Conservation (phyloP, 1,284 basidiomycete genomes). For the Mycena sp. region DNA sequence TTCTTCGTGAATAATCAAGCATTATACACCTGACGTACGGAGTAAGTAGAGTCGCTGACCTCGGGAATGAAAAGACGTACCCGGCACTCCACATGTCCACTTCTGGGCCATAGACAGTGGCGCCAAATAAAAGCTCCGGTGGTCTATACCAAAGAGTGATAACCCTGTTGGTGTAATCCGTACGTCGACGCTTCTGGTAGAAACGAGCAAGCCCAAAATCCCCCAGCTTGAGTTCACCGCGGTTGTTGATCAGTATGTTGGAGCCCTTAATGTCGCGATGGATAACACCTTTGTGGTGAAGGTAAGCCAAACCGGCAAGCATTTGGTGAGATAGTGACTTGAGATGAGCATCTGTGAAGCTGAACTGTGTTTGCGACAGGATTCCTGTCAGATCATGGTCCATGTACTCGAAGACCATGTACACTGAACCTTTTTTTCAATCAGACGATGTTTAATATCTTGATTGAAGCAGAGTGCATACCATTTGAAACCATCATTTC, state of each 20-base stretch:
- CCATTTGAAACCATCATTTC: constrained; percentile 99
- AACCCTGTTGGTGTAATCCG: constrained; percentile 98
- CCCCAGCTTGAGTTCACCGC: constrained; percentile 93
- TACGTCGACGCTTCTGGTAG: constrained; percentile 89
- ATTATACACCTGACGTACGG: constrained; percentile 87
- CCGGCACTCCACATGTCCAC: constrained; percentile 99
- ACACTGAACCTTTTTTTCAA: constrained; percentile 79
- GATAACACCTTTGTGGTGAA: constrained; percentile 95
- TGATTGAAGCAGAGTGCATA: constrained; percentile 49
- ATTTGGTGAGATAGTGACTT: constrained; percentile 97
- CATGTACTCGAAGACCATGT: constrained; percentile 99
- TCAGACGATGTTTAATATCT: constrained; percentile 19
- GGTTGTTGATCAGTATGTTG: constrained; percentile 95
- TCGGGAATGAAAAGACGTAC: constrained; percentile 56
- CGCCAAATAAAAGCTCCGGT: constrained; percentile 95
- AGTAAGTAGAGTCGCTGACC: neutral
- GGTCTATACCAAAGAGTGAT: constrained; percentile 99
- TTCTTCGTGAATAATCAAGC: constrained; percentile 97
- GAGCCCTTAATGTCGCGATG: constrained; percentile 99
- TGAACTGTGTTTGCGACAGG: constrained; percentile 89
- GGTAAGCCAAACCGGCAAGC: constrained; percentile 91
- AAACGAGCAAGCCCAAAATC: constrained; percentile 99
- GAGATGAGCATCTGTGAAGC: constrained; percentile 86
- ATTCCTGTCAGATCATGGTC: constrained; percentile 98
- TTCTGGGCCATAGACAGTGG: constrained; percentile 96